A percentile compares a stretch with the other conserved stretches of the same genome.
phyloP scores from a whole-genome alignment of 352 stramenopile species.

The Lagenidium sp. region DNA sequence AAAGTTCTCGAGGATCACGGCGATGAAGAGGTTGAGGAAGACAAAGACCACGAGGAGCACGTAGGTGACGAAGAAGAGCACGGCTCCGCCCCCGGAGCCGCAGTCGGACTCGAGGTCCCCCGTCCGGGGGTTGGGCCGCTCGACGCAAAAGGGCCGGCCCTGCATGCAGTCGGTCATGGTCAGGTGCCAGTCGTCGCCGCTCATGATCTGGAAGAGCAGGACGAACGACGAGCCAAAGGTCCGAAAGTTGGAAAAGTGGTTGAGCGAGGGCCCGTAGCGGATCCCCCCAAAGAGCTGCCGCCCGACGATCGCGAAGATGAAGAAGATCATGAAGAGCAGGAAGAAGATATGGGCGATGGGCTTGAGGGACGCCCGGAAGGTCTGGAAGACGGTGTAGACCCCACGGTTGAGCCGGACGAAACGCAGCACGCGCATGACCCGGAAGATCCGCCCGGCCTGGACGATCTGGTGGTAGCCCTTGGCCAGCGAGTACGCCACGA shows the following conservation, averaged over 20 bases:
- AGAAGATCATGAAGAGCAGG: conserved; percentile 75
- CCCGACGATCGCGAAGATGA: conserved; percentile 70
- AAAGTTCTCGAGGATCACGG: conserved; percentile 79
- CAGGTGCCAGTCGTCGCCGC: conserved; percentile 72
- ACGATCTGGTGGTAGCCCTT: conserved; percentile 59
- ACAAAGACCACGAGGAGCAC: conserved; percentile 74
- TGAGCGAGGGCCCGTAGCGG: conserved; percentile 46
- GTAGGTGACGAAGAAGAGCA: conserved; percentile 63
- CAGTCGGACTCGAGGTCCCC: conserved; percentile 49
- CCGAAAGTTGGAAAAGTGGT: conserved; percentile 64
- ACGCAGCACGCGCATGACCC: conserved; percentile 66
- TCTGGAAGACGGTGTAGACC: conserved; percentile 72
- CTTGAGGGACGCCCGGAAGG: conserved; percentile 53
- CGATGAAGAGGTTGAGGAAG: conserved; percentile 79
- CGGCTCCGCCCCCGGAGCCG: conserved; percentile 27
- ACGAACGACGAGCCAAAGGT: conserved; percentile 47
- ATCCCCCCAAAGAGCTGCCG: conserved; percentile 67
- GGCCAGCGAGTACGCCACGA: conserved; percentile 53
- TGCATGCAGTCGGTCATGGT: conserved; percentile 78
- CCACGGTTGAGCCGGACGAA: conserved; percentile 66
- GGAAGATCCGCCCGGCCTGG: conserved; percentile 60
- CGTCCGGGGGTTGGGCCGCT: conserved; percentile 20
- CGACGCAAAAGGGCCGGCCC: conserved; percentile 43
- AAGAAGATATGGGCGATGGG: conserved; percentile 75
- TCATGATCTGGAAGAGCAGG: conserved; percentile 78